Percentiles rank a stretch among this genome's conserved stretches.
These are phyloP conservation scores for Crithidia sp. DNA, from an alignment of 208 protist species.

Conservation along the genomic window DNA sequence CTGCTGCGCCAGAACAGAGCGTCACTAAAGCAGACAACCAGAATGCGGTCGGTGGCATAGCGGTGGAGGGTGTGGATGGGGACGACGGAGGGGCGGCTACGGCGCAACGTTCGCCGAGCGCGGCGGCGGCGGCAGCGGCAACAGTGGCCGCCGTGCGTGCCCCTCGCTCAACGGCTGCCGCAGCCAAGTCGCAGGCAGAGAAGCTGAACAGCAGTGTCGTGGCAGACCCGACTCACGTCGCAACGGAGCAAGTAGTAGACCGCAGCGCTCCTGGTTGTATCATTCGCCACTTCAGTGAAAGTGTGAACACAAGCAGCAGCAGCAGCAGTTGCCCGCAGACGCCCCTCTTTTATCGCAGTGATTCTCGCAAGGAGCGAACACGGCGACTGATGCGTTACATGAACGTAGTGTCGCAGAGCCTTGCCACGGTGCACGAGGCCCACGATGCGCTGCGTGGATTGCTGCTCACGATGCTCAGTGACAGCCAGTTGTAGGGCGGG, in stretches of 20 bases:
- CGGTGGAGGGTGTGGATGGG: background rate
- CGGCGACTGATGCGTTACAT: slow-evolving; percentile 53
- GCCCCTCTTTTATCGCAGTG: slow-evolving; percentile 19
- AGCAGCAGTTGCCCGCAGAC: slow-evolving; percentile 25
- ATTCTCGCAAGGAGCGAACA: slow-evolving; percentile 48
- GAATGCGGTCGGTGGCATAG: no score
- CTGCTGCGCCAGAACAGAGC: no score
- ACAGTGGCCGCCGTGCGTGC: background rate
- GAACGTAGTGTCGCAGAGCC: slow-evolving; percentile 52
- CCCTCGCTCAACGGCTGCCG: background rate
- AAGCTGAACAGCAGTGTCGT: no score
- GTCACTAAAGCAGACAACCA: no score
- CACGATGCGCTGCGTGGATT: slow-evolving; percentile 64
- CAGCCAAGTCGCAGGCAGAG: background rate
- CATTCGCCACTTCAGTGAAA: no score
- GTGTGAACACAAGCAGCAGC: slow-evolving; percentile 8
- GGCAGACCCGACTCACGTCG: no score
- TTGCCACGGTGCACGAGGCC: slow-evolving; percentile 44
- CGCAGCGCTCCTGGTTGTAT: no score
- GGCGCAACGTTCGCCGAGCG: background rate
- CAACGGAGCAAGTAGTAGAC: background rate
- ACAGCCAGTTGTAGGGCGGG: slow-evolving; percentile 40
- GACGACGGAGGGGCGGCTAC: background rate
- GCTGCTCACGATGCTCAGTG: slow-evolving; percentile 61
- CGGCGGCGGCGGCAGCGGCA: background rate